Evolutionary conservation across 176 grass and related monocot genomes (phyloP).

Genomic region (Zea luxurians): DNA sequence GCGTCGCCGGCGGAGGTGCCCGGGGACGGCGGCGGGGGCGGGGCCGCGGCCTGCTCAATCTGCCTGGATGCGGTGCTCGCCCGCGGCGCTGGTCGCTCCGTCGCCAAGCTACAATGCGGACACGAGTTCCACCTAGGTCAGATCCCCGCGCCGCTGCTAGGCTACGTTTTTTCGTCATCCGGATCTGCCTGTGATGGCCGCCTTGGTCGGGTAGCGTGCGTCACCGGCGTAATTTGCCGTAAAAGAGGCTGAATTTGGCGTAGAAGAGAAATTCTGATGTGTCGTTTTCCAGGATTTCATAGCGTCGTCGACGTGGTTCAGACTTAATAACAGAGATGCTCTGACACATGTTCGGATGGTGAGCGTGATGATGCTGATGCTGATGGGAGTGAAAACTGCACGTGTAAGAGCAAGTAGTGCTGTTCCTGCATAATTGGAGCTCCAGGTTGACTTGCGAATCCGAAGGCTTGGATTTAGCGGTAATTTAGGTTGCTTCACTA

Average conservation of each 20-base stretch:
- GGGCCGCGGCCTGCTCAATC: slow-evolving; percentile 71
- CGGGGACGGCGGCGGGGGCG: neutral
- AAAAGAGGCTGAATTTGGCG: neutral
- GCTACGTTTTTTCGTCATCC: neutral
- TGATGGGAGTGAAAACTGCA: slow-evolving; percentile 21
- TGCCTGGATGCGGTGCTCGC: slow-evolving; percentile 76
- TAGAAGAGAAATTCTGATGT: neutral
- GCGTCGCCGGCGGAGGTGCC: neutral
- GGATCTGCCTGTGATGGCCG: slow-evolving; percentile 36
- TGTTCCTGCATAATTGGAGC: neutral
- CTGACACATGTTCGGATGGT: neutral
- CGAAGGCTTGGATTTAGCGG: neutral
- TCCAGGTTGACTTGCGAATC: neutral
- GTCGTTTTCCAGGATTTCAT: neutral
- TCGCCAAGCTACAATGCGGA: slow-evolving; percentile 87
- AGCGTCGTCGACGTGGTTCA: slow-evolving; percentile 8
- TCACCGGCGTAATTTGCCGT: neutral
- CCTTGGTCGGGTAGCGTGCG: neutral
- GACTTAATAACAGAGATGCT: neutral
- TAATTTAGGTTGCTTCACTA: neutral
- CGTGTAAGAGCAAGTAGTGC: neutral
- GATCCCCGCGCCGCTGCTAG: neutral
- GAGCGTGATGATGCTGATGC: neutral
- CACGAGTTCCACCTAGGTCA: slow-evolving; percentile 96
- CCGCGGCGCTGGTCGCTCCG: slow-evolving; percentile 49